Conservation (phyloP, 495 filamentous ascomycete genomes). For the Penicillium robsamsonii region DNA sequence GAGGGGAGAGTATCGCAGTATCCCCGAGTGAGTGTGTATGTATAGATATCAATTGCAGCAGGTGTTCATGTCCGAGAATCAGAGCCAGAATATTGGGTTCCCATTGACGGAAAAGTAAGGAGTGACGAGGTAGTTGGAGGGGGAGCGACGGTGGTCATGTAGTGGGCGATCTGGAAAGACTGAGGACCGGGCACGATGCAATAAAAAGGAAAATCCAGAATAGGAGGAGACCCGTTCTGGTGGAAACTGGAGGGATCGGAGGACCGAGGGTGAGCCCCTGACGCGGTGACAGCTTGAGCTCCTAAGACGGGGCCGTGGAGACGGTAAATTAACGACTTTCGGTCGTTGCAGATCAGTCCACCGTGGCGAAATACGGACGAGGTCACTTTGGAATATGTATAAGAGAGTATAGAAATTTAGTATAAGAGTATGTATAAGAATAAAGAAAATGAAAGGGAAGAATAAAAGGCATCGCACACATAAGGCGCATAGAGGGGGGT, state of each 20-base stretch:
- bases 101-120: constrained; percentile 24
- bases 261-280: constrained; percentile 41
- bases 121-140: constrained; percentile 32
- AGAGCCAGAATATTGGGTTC: constrained; percentile 7
- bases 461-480: constrained; percentile 2
- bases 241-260: constrained; percentile 34
- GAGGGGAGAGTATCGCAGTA: constrained; percentile 18
- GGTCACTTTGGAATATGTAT: background rate
- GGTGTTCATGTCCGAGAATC: constrained; percentile 23
- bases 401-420: constrained; percentile 1
- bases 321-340: constrained; percentile 36
- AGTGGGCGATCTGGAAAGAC: constrained; percentile 38
- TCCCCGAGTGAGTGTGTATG: constrained; percentile 10
- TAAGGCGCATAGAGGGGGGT: background rate
- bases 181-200: constrained; percentile 34
- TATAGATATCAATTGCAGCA: constrained; percentile 23
- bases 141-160: constrained; percentile 18
- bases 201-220: constrained; percentile 40
- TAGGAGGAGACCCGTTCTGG: constrained; percentile 40
- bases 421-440: background rate
- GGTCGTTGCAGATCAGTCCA: constrained; percentile 33
- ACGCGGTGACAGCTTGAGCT: constrained; percentile 44
- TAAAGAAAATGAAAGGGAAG: background rate
- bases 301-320: constrained; percentile 42
- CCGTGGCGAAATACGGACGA: constrained; percentile 12